Conservation (phyloP, 371 early-diverging fungal genomes). For the Circinella umbellata region DNA sequence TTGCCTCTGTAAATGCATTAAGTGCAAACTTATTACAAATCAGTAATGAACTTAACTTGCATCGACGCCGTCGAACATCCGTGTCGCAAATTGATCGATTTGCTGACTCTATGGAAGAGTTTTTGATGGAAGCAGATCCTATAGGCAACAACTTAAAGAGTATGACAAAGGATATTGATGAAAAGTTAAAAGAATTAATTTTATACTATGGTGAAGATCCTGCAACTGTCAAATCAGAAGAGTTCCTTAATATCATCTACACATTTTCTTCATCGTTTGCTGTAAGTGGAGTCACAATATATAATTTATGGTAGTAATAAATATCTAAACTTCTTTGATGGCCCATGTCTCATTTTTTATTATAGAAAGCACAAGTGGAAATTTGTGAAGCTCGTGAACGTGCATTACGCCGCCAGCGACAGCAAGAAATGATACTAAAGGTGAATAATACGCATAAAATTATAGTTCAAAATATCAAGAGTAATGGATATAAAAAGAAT, state of each 20-base stretch:
- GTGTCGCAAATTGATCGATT: slow-evolving; percentile 67
- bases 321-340: not conserved
- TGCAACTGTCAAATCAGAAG: slow-evolving; percentile 76
- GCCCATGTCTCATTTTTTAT: not conserved
- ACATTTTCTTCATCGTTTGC: slow-evolving; percentile 47
- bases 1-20: slow-evolving; percentile 64
- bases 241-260: slow-evolving; percentile 76
- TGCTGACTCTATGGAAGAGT: slow-evolving; percentile 65
- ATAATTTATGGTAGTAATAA: no score
- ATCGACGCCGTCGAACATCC: slow-evolving; percentile 31
- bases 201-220: slow-evolving; percentile 86
- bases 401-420: slow-evolving; percentile 26
- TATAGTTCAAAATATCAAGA: no score
- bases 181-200: slow-evolving; percentile 64
- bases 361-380: slow-evolving; percentile 31
- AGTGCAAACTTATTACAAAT: slow-evolving; percentile 59
- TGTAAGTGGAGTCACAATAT: slow-evolving; percentile 21
- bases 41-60: slow-evolving; percentile 58
- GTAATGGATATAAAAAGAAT: no score
- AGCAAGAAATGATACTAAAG: slow-evolving; percentile 21
- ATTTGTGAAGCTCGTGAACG: slow-evolving; percentile 30
- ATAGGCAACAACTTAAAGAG: slow-evolving; percentile 37
- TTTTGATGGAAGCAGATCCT: slow-evolving; percentile 47
- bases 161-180: slow-evolving; percentile 55
- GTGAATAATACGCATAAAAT: not conserved